phyloP scores from a whole-genome alignment of 805 yeast species.

The Myxozyma monticola region DNA sequence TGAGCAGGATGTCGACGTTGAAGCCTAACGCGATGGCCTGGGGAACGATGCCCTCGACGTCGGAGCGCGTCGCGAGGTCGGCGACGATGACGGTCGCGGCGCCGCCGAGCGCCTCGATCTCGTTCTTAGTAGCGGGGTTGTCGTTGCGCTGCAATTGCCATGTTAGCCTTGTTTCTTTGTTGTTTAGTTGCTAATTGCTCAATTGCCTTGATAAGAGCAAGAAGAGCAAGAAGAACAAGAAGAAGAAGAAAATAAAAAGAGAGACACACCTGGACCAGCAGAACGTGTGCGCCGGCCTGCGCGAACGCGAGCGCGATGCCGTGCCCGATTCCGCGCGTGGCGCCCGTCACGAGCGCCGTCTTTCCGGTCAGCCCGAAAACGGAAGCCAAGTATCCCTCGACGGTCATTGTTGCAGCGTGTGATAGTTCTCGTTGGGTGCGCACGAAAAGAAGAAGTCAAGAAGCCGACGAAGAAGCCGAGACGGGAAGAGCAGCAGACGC shows the following conservation, averaged over 20 bases:
- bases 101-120: slow-evolving; percentile 36
- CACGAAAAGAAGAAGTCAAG: no score
- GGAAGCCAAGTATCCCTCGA: slow-evolving; percentile 5
- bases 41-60: slow-evolving; percentile 38
- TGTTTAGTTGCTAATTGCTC: no score
- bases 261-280: slow-evolving; percentile 40
- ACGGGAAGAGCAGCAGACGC: no score
- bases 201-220: no score
- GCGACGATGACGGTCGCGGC: slow-evolving; percentile 34
- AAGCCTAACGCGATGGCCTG: slow-evolving; percentile 39
- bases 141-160: slow-evolving; percentile 17
- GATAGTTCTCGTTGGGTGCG: no score
- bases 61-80: slow-evolving; percentile 36
- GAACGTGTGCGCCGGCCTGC: slow-evolving; percentile 49
- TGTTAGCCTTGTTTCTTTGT: neutral
- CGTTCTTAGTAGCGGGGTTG: slow-evolving; percentile 34
- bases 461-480: no score
- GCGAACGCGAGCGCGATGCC: slow-evolving; percentile 55
- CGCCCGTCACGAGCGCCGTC: slow-evolving; percentile 53
- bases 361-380: slow-evolving; percentile 45
- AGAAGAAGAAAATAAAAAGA: neutral
- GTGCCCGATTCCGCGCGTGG: slow-evolving; percentile 59
- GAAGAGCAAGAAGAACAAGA: no score
- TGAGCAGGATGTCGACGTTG: slow-evolving; percentile 45
- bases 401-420: no score